These are phyloP conservation scores for Maudiozyma turicensis DNA, from an alignment of 805 yeast genomes.

Conservation along the genomic window DNA sequence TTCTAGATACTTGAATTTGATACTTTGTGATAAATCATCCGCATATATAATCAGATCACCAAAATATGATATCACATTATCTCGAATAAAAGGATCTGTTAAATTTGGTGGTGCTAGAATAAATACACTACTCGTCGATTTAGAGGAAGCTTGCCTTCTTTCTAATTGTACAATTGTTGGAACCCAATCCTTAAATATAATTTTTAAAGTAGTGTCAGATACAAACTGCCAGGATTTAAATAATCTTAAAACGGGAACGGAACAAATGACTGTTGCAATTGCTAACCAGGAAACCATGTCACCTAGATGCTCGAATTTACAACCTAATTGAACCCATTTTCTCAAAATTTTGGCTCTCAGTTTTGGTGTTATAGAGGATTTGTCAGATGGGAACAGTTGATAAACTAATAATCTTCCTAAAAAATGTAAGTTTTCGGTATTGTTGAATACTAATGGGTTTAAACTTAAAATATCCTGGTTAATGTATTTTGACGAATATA, in stretches of 20 bases:
- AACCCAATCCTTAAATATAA: conserved; percentile 77
- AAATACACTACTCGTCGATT: conserved; percentile 47
- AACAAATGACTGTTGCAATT: conserved; percentile 71
- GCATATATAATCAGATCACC: conserved; percentile 64
- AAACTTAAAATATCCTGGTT: conserved; percentile 29
- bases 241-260: conserved; percentile 71
- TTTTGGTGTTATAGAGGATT: conserved; percentile 7
- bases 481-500: conserved; percentile 40
- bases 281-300: conserved; percentile 95
- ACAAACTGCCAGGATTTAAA: conserved; percentile 67
- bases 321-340: conserved; percentile 82
- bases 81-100: conserved; percentile 66
- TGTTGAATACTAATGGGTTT: conserved; percentile 73
- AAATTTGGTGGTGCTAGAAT: conserved; percentile 80
- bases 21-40: conserved; percentile 20
- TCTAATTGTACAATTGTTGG: conserved; percentile 86
- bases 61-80: conserved; percentile 77
- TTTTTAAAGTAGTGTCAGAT: conserved; percentile 45
- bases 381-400: conserved; percentile 46
- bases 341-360: conserved; percentile 56
- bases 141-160: conserved; percentile 54
- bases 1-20: conserved; percentile 41
- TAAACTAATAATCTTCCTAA: conserved; percentile 58
- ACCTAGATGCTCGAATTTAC: conserved; percentile 65
- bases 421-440: conserved; percentile 59